Percentiles rank a stretch among this genome's conserved stretches.
Conservation (phyloP, 75 land plant genomes). For the Selaginella moellendorffii region DNA sequence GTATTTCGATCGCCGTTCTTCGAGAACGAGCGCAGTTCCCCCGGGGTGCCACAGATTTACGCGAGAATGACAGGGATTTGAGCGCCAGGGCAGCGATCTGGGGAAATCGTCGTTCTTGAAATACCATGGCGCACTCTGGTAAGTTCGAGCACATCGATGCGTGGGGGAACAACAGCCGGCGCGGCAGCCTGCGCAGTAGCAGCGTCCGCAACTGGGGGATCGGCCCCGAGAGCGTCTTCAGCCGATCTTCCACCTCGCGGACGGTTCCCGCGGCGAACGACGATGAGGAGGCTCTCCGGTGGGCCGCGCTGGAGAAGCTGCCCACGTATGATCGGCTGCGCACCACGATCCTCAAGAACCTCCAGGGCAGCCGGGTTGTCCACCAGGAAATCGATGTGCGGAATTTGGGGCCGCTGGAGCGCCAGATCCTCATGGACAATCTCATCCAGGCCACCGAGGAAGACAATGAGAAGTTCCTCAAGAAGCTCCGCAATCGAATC, state of each 20-base stretch:
- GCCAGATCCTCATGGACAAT: constrained; percentile 52
- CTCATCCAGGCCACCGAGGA: constrained; percentile 66
- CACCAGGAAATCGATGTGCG: constrained; percentile 55
- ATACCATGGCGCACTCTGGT: constrained; percentile 6
- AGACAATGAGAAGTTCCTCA: constrained; percentile 66
- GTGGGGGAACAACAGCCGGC: constrained; percentile 14
- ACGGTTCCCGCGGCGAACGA: constrained; percentile 4
- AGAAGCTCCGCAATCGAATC: constrained; percentile 43
- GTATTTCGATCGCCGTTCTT: too few relatives aligned
- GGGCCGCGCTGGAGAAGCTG: constrained; percentile 31
- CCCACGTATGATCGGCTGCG: constrained; percentile 30
- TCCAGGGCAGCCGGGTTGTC: constrained; percentile 26
- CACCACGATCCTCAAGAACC: background rate
- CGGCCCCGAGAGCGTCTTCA: constrained; percentile 13
- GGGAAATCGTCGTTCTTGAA: too few relatives aligned
- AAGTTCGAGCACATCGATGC: constrained; percentile 14
- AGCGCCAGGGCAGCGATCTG: too few relatives aligned
- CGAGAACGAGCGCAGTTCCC: too few relatives aligned
- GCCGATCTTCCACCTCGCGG: background rate
- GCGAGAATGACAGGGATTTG: too few relatives aligned
- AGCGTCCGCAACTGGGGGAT: constrained; percentile 4
- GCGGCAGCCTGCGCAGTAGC: constrained; percentile 3
- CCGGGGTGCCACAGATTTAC: too few relatives aligned
- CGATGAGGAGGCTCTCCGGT: constrained; percentile 34
- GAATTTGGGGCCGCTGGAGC: constrained; percentile 34